A percentile compares a stretch with the other conserved stretches of the same genome.
These are phyloP conservation scores for Magnaporthiopsis incrustans DNA, from an alignment of 2,329 filamentous ascomycete species.

Conservation along the genomic window DNA sequence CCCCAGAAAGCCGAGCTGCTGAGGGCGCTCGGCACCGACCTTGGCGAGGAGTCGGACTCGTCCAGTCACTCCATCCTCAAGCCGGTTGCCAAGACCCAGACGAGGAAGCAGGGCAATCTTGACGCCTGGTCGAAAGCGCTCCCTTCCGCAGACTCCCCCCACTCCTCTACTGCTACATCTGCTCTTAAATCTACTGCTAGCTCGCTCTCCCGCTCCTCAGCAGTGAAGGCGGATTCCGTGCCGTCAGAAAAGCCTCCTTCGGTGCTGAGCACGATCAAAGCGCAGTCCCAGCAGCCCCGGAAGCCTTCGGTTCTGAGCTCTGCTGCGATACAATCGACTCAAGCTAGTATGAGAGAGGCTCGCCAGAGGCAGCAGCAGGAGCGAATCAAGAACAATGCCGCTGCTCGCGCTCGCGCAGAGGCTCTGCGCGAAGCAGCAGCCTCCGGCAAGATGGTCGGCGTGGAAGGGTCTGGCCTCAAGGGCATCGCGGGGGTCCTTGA, in stretches of 20 bases:
- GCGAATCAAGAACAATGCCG: conserved; percentile 63
- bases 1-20: conserved; percentile 80
- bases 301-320: conserved; percentile 14
- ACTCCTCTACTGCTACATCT: not conserved
- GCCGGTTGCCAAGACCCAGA: conserved; percentile 18
- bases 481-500: conserved; percentile 62
- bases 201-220: not conserved
- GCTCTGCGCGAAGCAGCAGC: conserved; percentile 39
- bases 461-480: conserved; percentile 71
- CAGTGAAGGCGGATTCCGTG: not conserved
- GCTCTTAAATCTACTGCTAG: not conserved
- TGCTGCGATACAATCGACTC: conserved; percentile 11
- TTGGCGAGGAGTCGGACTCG: conserved; percentile 38
- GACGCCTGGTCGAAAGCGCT: conserved; percentile 54
- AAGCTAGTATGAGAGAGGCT: conserved; percentile 59
- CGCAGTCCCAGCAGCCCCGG: conserved; percentile 29
- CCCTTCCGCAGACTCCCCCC: not conserved
- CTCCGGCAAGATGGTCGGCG: conserved; percentile 41
- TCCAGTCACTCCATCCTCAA: conserved; percentile 2
- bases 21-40: conserved; percentile 51
- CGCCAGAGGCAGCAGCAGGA: conserved; percentile 69
- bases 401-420: conserved; percentile 62
- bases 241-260: not conserved
- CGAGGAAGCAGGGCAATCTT: conserved; percentile 48
- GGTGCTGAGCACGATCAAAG: conserved; percentile 9